Base-by-base conservation (phyloP, 2,329 filamentous ascomycete species). In the Chaetoscypha palmicola region DNA sequence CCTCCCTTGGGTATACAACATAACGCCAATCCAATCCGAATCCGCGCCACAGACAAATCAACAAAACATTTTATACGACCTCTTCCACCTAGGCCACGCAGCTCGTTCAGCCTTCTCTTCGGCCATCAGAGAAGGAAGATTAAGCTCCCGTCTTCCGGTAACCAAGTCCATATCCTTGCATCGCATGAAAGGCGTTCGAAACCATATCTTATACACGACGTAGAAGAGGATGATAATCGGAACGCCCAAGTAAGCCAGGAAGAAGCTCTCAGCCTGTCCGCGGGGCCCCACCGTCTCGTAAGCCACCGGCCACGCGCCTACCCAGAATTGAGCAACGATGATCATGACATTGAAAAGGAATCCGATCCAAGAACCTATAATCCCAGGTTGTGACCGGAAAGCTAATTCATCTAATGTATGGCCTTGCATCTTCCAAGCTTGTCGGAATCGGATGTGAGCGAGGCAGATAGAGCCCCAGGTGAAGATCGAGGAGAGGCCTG, bases 381-480 rank as follows among this genome's bases (percentile, higher is more conserved):
- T 68, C 48, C 91, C 91, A 3, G 85, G 77, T 60, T 94, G 86
- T 0, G 86, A 86, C 26, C 68, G 71, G 69, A 92, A 96, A 5
- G 90, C 84, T 4, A 97, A 73, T 56, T 94, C 86, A 43, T 79
- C 71, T 26, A 90, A 68, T n/a, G 69, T 72, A 61, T 82, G 83
- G 34, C 84, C 85, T 49, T 81, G 77, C 10, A 67, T 59, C 34
- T 70, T 72, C 87, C 88, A 94, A n/a, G 81, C 86, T 20, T 68
- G 68, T 51, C 90, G 86, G 75, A 96, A 96, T 44, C 89, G 87
- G 60, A 96, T 94, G 65, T 96, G 90, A 19, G 83, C 78, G n/a
- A 94, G 68, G 64, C 88, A 94, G 63, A 95, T 91, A 52, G 85
- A 85, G 43, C 73, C 78, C 86, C 86, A 90, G 4, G 83, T 89